Percentiles rank a stretch among this genome's conserved stretches.
phyloP scores from a whole-genome alignment of 495 filamentous ascomycete genomes.

The Tuber aestivum region DNA sequence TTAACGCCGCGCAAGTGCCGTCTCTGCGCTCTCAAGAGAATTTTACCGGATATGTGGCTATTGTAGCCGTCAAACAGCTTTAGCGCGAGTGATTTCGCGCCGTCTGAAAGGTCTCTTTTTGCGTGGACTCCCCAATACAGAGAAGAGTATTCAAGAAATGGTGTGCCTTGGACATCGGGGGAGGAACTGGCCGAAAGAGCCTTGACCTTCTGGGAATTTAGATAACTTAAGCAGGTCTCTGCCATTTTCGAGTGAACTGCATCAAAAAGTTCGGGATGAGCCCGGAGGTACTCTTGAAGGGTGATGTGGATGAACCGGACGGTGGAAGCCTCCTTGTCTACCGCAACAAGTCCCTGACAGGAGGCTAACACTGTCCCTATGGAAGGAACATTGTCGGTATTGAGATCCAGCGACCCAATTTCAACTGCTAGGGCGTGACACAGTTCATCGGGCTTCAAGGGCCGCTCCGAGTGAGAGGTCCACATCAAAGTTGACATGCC shows the following conservation, averaged over 20 bases:
- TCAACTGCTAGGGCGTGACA: neutral
- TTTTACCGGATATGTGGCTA: neutral
- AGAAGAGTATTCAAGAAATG: neutral
- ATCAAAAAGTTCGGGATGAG: neutral
- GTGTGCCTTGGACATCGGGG: neutral
- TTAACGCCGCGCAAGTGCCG: neutral
- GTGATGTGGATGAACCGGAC: neutral
- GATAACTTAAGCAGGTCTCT: neutral
- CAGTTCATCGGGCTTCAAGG: neutral
- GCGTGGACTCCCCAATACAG: neutral
- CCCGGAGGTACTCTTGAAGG: neutral
- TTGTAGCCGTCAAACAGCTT: neutral
- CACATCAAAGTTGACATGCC: neutral
- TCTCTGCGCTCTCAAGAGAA: neutral
- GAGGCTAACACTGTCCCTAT: neutral
- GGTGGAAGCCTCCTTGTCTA: neutral
- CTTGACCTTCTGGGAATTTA: neutral
- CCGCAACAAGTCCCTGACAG: neutral
- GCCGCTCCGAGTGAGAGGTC: neutral
- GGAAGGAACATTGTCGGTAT: neutral
- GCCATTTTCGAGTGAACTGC: neutral
- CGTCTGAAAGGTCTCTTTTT: neutral
- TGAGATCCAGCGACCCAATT: neutral
- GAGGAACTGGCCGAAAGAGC: neutral
- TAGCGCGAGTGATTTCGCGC: neutral